phyloP scores from a whole-genome alignment of 495 filamentous ascomycete species.

The Penicillium paxilli region DNA sequence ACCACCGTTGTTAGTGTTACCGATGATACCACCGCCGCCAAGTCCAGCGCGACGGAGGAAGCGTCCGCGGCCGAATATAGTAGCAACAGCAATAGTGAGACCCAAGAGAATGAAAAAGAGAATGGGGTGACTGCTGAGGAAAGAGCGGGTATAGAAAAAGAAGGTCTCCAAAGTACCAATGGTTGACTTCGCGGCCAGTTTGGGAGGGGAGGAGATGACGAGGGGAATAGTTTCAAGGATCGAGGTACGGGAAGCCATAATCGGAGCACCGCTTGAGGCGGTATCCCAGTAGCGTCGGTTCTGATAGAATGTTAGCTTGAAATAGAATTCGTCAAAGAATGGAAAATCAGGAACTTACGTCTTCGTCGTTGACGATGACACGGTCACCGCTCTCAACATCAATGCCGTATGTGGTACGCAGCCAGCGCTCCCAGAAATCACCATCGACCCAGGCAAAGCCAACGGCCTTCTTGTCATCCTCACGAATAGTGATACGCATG shows the following conservation, averaged over 20 bases:
- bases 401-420: slow-evolving; percentile 90
- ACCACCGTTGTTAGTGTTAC: slow-evolving; percentile 59
- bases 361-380: slow-evolving; percentile 96
- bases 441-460: slow-evolving; percentile 99
- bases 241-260: slow-evolving; percentile 86
- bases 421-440: slow-evolving; percentile 96
- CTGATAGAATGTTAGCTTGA: slow-evolving; percentile 49
- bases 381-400: slow-evolving; percentile 82
- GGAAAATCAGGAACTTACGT: slow-evolving; percentile 62
- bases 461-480: slow-evolving; percentile 83
- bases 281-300: slow-evolving; percentile 93
- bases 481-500: slow-evolving; percentile 85
- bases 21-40: slow-evolving; percentile 51
- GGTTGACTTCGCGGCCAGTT: slow-evolving; percentile 85
- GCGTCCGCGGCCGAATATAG: slow-evolving; percentile 35
- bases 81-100: slow-evolving; percentile 37
- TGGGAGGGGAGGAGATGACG: slow-evolving; percentile 69
- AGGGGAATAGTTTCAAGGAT: slow-evolving; percentile 93
- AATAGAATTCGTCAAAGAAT: not conserved
- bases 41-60: slow-evolving; percentile 27
- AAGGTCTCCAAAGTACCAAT: slow-evolving; percentile 73
- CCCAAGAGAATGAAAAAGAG: slow-evolving; percentile 63
- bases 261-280: slow-evolving; percentile 81
- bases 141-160: slow-evolving; percentile 72
- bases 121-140: slow-evolving; percentile 70